A percentile compares a stretch with the other conserved stretches of the same genome.
phyloP scores from a whole-genome alignment of 1,284 basidiomycete genomes.

The Irpex sp. region DNA sequence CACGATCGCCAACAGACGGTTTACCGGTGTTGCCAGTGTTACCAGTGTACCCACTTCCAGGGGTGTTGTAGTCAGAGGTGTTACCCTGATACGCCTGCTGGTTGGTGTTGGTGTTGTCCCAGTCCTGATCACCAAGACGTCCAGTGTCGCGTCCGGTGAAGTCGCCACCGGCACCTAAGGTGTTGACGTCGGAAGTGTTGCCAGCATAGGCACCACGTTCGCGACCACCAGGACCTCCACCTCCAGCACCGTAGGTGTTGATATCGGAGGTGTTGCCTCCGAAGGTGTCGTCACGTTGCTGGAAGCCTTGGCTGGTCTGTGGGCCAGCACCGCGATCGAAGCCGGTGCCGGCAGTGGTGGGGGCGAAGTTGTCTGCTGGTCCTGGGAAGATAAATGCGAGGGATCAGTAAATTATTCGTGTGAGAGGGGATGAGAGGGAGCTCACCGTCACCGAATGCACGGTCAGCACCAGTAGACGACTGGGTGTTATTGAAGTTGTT shows the following conservation, averaged over 20 bases:
- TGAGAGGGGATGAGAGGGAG: background rate
- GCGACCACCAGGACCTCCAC: background rate
- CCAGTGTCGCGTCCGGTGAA: background rate
- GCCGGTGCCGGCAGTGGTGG: background rate
- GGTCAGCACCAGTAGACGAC: conserved; percentile 4
- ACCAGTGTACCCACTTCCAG: conserved; percentile 7
- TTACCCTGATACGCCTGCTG: conserved; percentile 13
- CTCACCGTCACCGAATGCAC: conserved; percentile 5
- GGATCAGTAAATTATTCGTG: too few relatives aligned
- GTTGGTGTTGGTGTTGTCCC: background rate
- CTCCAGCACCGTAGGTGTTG: conserved; percentile 2
- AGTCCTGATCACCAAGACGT: conserved; percentile 4
- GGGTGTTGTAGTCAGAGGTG: conserved; percentile 17
- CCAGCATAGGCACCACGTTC: conserved; percentile 13
- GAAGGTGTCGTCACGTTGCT: background rate
- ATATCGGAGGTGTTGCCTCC: background rate
- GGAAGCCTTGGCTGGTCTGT: background rate
- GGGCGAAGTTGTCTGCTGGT: background rate
- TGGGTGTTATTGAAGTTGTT: conserved; percentile 12
- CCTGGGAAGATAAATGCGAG: background rate
- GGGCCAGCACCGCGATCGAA: background rate
- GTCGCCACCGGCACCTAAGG: conserved; percentile 2
- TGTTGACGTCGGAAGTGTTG: conserved; percentile 17
- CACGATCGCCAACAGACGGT: conserved; percentile 17
- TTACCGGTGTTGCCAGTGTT: conserved; percentile 6